Evolutionary conservation across 805 yeast species (phyloP).

Genomic region (Ogataea populi-albae): DNA sequence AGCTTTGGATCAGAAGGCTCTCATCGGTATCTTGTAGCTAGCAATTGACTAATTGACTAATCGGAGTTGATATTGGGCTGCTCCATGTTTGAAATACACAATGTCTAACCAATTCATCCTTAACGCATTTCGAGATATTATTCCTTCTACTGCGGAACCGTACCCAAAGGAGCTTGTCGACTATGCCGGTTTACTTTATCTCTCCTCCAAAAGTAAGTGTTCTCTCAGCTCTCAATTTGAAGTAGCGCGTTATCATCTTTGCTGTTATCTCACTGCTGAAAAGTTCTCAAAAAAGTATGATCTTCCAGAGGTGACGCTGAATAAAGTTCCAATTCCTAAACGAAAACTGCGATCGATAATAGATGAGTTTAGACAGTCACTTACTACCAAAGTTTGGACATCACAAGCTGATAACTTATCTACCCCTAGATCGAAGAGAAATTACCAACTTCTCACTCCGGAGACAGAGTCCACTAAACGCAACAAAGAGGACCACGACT

Average conservation of each 20-base stretch:
- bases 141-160: conserved; percentile 46
- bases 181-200: conserved; percentile 45
- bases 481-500: no score
- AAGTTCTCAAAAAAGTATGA: conserved; percentile 41
- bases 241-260: conserved; percentile 62
- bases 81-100: not conserved
- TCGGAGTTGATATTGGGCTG: no score
- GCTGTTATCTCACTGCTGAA: conserved; percentile 61
- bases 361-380: conserved; percentile 42
- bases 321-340: conserved; percentile 58
- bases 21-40: no score
- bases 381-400: conserved; percentile 23
- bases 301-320: conserved; percentile 47
- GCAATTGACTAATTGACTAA: no score
- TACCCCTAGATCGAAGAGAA: conserved; percentile 28
- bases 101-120: conserved; percentile 34
- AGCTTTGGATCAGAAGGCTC: no score
- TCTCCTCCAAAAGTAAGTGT: conserved; percentile 49
- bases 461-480: conserved; percentile 8
- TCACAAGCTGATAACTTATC: conserved; percentile 12
- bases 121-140: conserved; percentile 45
- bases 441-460: conserved; percentile 12
- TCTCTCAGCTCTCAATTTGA: conserved; percentile 52
- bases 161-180: conserved; percentile 41
- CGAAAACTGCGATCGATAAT: conserved; percentile 40